Evolutionary conservation across 2,329 filamentous ascomycete species (phyloP), one percentile per base, ranked within the genome.

Genomic region (Dendryphion nanum): DNA sequence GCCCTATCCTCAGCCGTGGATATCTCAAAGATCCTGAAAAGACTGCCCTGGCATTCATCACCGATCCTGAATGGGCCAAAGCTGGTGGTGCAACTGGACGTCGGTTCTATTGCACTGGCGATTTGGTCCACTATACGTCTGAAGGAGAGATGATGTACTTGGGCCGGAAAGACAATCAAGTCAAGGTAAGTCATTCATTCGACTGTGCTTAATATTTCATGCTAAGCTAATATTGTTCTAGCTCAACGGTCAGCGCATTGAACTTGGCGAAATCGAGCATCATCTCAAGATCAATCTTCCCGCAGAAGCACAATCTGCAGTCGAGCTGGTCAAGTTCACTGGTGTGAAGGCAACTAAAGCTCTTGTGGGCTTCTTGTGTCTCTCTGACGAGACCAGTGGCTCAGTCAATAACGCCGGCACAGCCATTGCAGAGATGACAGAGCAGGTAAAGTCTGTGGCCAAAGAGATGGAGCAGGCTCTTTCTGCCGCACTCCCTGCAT

Each of bases 251-350:
- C 66, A 70, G 40, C 64, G 70, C 0, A 66, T 73, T 30, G 70
- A 73, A 40, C 50, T 73, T 5, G 70, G 64, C 12, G 69, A 73
- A 41, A 69, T 73, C 32, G 70, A 72, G 40, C 63, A 71, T 37
- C 67, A 71, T 33, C 59, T 69, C 21, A 53, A 62, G 17, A 50
- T 60, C 7, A 60, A 63, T 20, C 57, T 69, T 5, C 59, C 66
- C 4, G 32, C 51, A 3, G 53, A 59, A 8, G 62, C 63, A 4
- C 66, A 71, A 30, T 67, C 67, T 3, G 68, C 67, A 1, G 70
- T 72, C n/a, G 70, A 72, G 32, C 49, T 73, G 0, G 64, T 62
- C 21, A 56, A 53, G 24, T 55, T 59, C 32, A 31, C 44, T 5
- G 52, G 57, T 33, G 44, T 30, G 33, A 61, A 55, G 23, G 35